Evolutionary conservation across 1,284 basidiomycete genomes (phyloP), one percentile per base, ranked within the genome.

Genomic region (Cutaneotrichosporon sp.): DNA sequence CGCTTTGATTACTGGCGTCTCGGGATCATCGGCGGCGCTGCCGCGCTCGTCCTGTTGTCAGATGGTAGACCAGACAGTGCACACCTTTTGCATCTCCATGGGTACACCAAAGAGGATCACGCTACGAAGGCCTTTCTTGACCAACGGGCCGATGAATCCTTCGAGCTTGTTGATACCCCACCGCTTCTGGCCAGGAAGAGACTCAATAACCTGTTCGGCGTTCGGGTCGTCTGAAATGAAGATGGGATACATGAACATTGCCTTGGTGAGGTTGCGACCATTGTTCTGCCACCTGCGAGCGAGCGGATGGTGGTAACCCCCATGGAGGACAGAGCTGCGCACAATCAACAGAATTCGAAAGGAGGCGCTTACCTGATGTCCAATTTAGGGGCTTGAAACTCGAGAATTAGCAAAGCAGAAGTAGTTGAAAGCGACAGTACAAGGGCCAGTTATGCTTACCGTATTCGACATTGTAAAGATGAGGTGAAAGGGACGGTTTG

Each of bases 51-150:
- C 93, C 90, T 98, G 45, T 1, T 17, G 24, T 52, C 12, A 51
- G 46, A 27, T 12, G 3, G 5, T 4, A 20, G 4, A 22, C 10
- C 2, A 16, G 0, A 72, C 79, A 44, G 10, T n/a, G n/a, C n/a
- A n/a, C 50, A 91, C 92, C 81, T 97, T 97, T 52, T 78, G 74
- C 65, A 88, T 87, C 33, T 80, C 81, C 62, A 92, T 71, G 3
- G 96, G 96, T 4, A 98, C 94, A 55, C 96, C 96, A 68, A 99
- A 99, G 31, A 99, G 79, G 62, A 98, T 97, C 43, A 98, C 90
- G 58, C 90, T 92, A 64, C 81, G 78, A 48, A 98, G 78, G 14
- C 96, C 96, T 70, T 96, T 97, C 65, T 84, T 76, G 38, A 97
- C 85, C 47, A 98, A 78, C 1, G 93, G 93, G 0, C 80, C 82